Conservation (phyloP, 148 eudicot genomes). For the Spergularia bocconei region DNA sequence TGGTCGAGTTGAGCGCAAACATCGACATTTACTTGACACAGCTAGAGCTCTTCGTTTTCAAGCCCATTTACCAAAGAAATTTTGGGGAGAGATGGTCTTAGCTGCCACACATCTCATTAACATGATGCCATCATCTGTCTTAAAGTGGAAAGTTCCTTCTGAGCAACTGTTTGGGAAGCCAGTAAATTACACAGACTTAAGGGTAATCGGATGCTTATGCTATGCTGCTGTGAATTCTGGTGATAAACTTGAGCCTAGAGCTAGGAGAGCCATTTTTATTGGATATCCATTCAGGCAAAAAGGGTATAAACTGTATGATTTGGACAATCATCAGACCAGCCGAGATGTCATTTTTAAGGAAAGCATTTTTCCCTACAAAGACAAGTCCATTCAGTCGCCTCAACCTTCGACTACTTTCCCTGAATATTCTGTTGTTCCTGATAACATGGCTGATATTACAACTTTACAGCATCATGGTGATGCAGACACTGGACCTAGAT, state of each 20-base stretch:
- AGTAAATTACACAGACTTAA: not conserved
- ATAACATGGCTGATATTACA: too few species aligned
- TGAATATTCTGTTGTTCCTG: too few species aligned
- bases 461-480: too few species aligned
- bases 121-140: not conserved
- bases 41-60: not conserved
- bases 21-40: not conserved
- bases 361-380: not conserved
- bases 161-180: not conserved
- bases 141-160: not conserved
- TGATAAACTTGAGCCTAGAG: not conserved
- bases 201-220: not conserved
- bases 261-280: not conserved
- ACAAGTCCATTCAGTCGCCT: too few species aligned
- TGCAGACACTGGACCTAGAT: too few species aligned
- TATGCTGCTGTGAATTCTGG: not conserved
- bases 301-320: not conserved
- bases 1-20: not conserved
- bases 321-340: not conserved
- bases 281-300: not conserved
- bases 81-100: constrained; percentile 10
- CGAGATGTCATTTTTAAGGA: not conserved
- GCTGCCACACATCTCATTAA: not conserved
- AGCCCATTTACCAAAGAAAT: not conserved
- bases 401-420: too few species aligned